phyloP scores from a whole-genome alignment of 1,284 basidiomycete species.

The Psilocybe mexicana region DNA sequence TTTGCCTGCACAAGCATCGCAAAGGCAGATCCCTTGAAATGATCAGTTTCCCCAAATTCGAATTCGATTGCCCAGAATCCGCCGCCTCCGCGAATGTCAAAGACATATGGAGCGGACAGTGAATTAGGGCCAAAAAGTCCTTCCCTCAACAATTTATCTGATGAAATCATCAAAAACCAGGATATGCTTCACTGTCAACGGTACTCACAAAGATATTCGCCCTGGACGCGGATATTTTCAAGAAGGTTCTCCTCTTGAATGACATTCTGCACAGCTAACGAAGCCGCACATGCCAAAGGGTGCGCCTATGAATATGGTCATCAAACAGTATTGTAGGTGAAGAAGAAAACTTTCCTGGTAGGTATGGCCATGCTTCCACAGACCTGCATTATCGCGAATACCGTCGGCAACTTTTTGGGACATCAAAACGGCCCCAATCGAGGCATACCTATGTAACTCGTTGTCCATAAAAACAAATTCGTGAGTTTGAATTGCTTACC shows the following conservation, averaged over 20 bases:
- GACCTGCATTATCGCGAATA: conserved; percentile 62
- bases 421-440: conserved; percentile 82
- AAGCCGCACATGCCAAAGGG: conserved; percentile 74
- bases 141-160: conserved; percentile 51
- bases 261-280: conserved; percentile 78
- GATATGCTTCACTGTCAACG: not conserved
- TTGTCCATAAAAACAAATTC: not conserved
- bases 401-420: conserved; percentile 71
- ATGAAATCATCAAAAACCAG: not conserved
- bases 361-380: conserved; percentile 85
- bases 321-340: not conserved
- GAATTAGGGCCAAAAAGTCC: conserved; percentile 56
- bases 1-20: conserved; percentile 66
- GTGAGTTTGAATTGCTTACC: conserved; percentile 44
- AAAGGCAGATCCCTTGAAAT: conserved; percentile 55
- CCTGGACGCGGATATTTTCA: conserved; percentile 62
- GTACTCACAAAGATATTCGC: conserved; percentile 53
- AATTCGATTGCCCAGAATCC: conserved; percentile 85
- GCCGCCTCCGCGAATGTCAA: conserved; percentile 78
- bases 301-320: conserved; percentile 48
- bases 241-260: conserved; percentile 71
- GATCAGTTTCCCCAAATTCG: conserved; percentile 56
- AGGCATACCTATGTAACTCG: conserved; percentile 59
- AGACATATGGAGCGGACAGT: conserved; percentile 61
- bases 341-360: conserved; percentile 58